Evolutionary conservation across 1,139 yeast species (phyloP).

Genomic region (Kodamaea sp.): DNA sequence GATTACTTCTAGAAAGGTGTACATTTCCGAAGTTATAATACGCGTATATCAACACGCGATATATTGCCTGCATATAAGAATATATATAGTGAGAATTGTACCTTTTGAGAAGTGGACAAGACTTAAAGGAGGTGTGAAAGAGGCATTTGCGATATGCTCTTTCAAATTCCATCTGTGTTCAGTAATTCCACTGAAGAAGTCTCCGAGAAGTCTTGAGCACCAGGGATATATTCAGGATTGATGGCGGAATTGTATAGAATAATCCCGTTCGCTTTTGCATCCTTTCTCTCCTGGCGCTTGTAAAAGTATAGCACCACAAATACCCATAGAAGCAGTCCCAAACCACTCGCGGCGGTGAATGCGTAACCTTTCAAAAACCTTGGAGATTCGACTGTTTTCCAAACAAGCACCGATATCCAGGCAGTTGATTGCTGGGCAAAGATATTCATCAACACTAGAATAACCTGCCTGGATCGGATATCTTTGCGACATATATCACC

Average conservation of each 20-base stretch:
- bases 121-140: too few relatives aligned
- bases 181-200: too few relatives aligned
- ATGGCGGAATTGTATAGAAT: slow-evolving; percentile 9
- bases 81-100: too few relatives aligned
- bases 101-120: too few relatives aligned
- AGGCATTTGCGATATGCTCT: too few relatives aligned
- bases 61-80: too few relatives aligned
- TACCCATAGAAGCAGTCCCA: slow-evolving; percentile 51
- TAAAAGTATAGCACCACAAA: slow-evolving; percentile 54
- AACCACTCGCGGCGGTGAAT: slow-evolving; percentile 55
- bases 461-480: slow-evolving; percentile 41
- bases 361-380: slow-evolving; percentile 47
- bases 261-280: slow-evolving; percentile 48
- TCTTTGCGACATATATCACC: slow-evolving; percentile 44
- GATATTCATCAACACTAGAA: slow-evolving; percentile 42
- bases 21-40: too few relatives aligned
- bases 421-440: slow-evolving; percentile 43
- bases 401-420: slow-evolving; percentile 36
- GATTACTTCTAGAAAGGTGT: too few relatives aligned
- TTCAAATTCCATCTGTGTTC: too few relatives aligned
- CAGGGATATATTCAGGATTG: slow-evolving; percentile 8
- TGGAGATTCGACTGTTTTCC: slow-evolving; percentile 51
- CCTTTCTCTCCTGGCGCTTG: slow-evolving; percentile 54
- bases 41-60: too few relatives aligned
- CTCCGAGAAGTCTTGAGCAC: too few relatives aligned